Conservation (phyloP, 768 basidiomycete genomes). For the Boletus pseudo-olivaceus region DNA sequence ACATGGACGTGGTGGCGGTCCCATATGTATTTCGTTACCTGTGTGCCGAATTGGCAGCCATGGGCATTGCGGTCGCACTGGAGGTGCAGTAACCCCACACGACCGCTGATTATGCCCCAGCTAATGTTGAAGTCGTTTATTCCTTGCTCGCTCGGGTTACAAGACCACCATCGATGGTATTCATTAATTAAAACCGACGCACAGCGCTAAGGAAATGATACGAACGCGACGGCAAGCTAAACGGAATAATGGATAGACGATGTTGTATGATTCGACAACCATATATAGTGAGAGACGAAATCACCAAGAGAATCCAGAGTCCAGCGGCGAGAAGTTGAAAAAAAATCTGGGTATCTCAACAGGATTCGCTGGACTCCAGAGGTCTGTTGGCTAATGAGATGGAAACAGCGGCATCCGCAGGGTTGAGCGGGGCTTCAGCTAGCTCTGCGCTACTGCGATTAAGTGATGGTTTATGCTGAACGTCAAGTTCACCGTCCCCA, state of each 20-base stretch:
- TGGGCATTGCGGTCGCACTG: slow-evolving; percentile 92
- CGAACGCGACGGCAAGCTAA: slow-evolving; percentile 8
- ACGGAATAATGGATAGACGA: slow-evolving; percentile 13
- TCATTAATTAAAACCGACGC: slow-evolving; percentile 13
- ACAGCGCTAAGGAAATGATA: slow-evolving; percentile 13
- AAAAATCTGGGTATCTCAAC: slow-evolving; percentile 15
- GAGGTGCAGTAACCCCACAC: slow-evolving; percentile 51
- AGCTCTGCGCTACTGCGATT: background rate
- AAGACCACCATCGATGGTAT: background rate
- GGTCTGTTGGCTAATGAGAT: background rate
- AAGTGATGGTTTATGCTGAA: background rate
- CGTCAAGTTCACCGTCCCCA: slow-evolving; percentile 21
- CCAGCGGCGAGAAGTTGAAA: background rate
- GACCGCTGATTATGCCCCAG: background rate
- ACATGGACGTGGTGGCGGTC: slow-evolving; percentile 92
- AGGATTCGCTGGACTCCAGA: slow-evolving; percentile 2
- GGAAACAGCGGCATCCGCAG: background rate
- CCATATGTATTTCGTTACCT: slow-evolving; percentile 95
- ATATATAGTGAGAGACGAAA: slow-evolving; percentile 8
- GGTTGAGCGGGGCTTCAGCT: background rate
- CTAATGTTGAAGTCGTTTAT: background rate
- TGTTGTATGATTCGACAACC: slow-evolving; percentile 10
- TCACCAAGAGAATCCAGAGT: slow-evolving; percentile 7
- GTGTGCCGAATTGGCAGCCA: slow-evolving; percentile 94
- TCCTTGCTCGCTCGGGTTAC: background rate